A percentile compares a stretch with the other conserved stretches of the same genome.
Conservation (phyloP, 306 rosid species). For the Dalbergia cochinchinensis region DNA sequence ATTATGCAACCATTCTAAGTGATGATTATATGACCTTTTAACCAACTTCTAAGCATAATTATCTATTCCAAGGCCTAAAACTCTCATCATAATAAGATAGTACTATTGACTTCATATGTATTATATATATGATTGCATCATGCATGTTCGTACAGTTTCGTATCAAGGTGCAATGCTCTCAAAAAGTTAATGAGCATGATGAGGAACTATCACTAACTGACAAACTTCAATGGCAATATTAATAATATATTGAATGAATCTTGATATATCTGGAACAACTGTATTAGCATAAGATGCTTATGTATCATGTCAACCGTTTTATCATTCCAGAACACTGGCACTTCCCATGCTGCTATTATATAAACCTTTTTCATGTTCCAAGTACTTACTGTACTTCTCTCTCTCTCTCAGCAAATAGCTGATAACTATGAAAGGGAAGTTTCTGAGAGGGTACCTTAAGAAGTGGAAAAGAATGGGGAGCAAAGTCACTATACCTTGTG, state of each 20-base stretch:
- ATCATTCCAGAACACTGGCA: conserved; percentile 47
- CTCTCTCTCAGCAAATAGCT: not conserved
- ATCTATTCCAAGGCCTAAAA: not conserved
- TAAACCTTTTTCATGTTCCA: conserved; percentile 58
- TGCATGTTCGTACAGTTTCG: conserved; percentile 74
- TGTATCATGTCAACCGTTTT: conserved; percentile 61
- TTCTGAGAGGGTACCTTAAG: conserved; percentile 64
- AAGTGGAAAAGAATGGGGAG: conserved; percentile 77
- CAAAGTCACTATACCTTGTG: conserved; percentile 52
- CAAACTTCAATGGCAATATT: conserved; percentile 7
- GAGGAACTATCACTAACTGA: conserved; percentile 29
- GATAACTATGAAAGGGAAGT: conserved; percentile 48
- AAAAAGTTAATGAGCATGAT: conserved; percentile 12
- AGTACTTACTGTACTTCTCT: conserved; percentile 46
- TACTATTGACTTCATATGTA: not conserved
- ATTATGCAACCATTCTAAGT: not conserved
- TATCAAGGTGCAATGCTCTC: conserved; percentile 53
- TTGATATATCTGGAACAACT: conserved; percentile 25
- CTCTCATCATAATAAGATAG: not conserved
- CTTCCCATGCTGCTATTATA: conserved; percentile 60
- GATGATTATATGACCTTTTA: not conserved
- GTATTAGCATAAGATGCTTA: conserved; percentile 48
- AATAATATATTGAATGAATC: conserved; percentile 47
- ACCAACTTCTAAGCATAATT: not conserved
- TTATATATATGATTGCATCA: conserved; percentile 42